Percentiles rank a stretch among this genome's conserved stretches.
Evolutionary conservation across 805 yeast genomes (phyloP).

Genomic region (Jamesozyma piceae): DNA sequence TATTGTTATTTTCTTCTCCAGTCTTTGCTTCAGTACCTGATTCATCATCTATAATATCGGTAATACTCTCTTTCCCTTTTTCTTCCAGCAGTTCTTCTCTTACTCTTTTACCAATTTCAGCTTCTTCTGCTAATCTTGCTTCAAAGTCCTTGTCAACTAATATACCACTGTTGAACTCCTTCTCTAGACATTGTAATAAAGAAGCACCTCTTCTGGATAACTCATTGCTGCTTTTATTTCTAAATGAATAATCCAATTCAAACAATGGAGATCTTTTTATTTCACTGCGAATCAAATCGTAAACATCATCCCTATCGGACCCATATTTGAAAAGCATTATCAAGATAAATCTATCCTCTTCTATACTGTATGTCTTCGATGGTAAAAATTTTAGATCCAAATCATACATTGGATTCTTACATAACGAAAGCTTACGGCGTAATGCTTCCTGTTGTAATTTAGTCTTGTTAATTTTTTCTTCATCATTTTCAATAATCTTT

Average conservation of each 20-base stretch:
- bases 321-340: slow-evolving; percentile 76
- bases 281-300: slow-evolving; percentile 68
- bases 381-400: slow-evolving; percentile 65
- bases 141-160: slow-evolving; percentile 19
- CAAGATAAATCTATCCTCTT: slow-evolving; percentile 81
- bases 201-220: slow-evolving; percentile 75
- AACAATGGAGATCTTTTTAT: slow-evolving; percentile 68
- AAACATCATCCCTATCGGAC: slow-evolving; percentile 65
- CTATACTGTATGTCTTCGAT: slow-evolving; percentile 67
- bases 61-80: slow-evolving; percentile 7
- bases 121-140: slow-evolving; percentile 23
- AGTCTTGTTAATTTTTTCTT: slow-evolving; percentile 60
- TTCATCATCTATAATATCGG: too few species aligned
- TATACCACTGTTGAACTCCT: slow-evolving; percentile 47
- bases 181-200: slow-evolving; percentile 60
- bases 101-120: slow-evolving; percentile 19
- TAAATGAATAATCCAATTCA: slow-evolving; percentile 80
- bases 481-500: slow-evolving; percentile 78
- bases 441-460: slow-evolving; percentile 70
- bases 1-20: slow-evolving; percentile 3
- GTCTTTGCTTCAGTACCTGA: slow-evolving; percentile 3
- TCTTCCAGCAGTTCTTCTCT: slow-evolving; percentile 17
- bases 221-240: slow-evolving; percentile 69
- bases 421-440: slow-evolving; percentile 62
- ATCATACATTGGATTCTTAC: slow-evolving; percentile 72